Conservation (phyloP, 2,329 filamentous ascomycete genomes). For the Periconia sp. region DNA sequence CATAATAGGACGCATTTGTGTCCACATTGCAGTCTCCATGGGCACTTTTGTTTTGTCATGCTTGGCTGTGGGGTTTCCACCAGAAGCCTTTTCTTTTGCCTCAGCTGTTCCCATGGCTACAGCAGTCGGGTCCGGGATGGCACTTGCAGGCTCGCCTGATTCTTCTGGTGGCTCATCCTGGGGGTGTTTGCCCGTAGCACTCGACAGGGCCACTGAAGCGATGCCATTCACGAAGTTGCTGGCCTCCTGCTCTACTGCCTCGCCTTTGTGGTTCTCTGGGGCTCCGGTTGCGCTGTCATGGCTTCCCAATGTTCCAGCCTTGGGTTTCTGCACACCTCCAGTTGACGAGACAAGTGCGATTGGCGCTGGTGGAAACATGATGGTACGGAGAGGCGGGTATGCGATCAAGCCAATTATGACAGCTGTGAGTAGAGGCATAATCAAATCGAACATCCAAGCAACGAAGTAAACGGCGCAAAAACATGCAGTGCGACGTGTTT, state of each 20-base stretch:
- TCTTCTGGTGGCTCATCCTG: conserved; percentile 59
- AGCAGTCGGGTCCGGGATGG: conserved; percentile 63
- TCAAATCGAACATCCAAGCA: conserved; percentile 73
- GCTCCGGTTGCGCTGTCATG: conserved; percentile 78
- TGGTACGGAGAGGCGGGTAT: conserved; percentile 61
- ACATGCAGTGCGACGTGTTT: conserved; percentile 65
- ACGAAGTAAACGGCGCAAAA: conserved; percentile 65
- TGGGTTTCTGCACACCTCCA: conserved; percentile 76
- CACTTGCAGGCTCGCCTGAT: conserved; percentile 48
- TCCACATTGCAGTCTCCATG: conserved; percentile 76
- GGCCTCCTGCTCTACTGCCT: conserved; percentile 81
- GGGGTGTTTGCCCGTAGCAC: conserved; percentile 75
- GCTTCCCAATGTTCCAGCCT: conserved; percentile 73
- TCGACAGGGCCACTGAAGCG: conserved; percentile 70
- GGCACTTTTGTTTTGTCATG: conserved; percentile 80
- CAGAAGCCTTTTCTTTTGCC: conserved; percentile 56
- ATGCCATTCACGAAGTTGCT: conserved; percentile 77
- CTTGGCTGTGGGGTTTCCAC: conserved; percentile 51
- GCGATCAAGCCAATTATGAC: conserved; percentile 67
- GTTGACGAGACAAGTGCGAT: conserved; percentile 71
- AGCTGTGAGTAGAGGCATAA: conserved; percentile 62
- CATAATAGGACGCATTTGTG: conserved; percentile 74
- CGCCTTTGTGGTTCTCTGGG: conserved; percentile 79
- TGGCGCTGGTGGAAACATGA: conserved; percentile 77
- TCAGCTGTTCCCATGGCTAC: conserved; percentile 57